A percentile compares a stretch with the other conserved stretches of the same genome.
Evolutionary conservation across 768 basidiomycete species (phyloP).

Genomic region (Tephrocybe rancida): DNA sequence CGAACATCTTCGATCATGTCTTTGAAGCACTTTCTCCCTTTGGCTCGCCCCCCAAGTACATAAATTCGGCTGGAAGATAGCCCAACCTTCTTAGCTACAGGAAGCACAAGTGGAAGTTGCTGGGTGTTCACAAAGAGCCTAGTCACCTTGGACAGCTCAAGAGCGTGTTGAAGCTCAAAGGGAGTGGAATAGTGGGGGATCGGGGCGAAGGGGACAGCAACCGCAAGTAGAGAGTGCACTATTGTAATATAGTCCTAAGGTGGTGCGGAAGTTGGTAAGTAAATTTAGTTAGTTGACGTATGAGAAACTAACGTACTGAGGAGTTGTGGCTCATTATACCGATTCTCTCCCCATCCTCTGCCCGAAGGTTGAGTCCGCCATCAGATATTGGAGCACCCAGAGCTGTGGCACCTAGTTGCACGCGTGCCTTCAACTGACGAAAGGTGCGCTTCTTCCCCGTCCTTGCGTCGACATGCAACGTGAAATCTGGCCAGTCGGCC

Average conservation of each 20-base stretch:
- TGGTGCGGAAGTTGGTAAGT: neutral
- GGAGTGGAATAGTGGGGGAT: conserved; percentile 58
- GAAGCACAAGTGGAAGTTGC: conserved; percentile 42
- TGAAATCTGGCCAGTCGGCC: conserved; percentile 55
- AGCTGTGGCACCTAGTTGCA: conserved; percentile 59
- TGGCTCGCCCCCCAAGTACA: conserved; percentile 42
- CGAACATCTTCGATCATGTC: conserved; percentile 39
- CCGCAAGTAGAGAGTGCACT: conserved; percentile 47
- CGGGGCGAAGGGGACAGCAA: conserved; percentile 54
- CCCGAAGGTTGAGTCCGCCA: conserved; percentile 59
- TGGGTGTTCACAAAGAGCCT: conserved; percentile 54
- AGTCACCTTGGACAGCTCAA: conserved; percentile 50
- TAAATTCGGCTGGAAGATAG: conserved; percentile 45
- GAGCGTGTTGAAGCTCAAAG: conserved; percentile 54
- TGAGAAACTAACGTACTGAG: conserved; percentile 43
- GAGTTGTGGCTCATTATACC: conserved; percentile 75
- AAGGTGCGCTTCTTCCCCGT: conserved; percentile 49
- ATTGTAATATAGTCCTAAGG: conserved; percentile 57
- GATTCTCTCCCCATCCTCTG: conserved; percentile 55
- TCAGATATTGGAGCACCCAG: conserved; percentile 44
- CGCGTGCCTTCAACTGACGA: conserved; percentile 50
- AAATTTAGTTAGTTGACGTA: neutral
- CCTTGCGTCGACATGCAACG: conserved; percentile 54
- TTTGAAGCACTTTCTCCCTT: conserved; percentile 43
- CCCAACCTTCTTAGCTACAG: conserved; percentile 36